Evolutionary conservation across 2,329 filamentous ascomycete genomes (phyloP), one percentile per base, ranked within the genome.

Genomic region (Talaromyces sp.): DNA sequence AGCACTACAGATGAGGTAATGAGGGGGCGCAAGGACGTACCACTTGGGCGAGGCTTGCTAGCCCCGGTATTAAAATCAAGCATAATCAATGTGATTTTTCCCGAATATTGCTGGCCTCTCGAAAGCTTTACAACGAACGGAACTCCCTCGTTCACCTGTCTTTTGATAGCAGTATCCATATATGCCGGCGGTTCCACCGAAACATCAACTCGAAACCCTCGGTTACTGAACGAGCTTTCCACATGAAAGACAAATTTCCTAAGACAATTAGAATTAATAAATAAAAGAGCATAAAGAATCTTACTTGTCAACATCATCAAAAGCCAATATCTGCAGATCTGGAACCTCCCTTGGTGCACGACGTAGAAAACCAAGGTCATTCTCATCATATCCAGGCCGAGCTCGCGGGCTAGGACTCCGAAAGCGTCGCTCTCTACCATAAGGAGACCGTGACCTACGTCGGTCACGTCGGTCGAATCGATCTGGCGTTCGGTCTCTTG

Each of bases 131-230:
- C 87, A 14, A 97, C 90, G 8, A 90, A 94, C 57, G 91, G 84
- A 1, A 97, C 94, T 18, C 95, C 94, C 74, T 98, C 93, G 10
- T 93, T 79, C 42, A 96, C 90, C 72, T 96, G 92, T 58, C 90
- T 85, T 67, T 91, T 88, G 58, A 97, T 86, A n/a, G 96, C 87
- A 5, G 89, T 85, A 40, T 89, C 86, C 64, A 93, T 87, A 18
- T 90, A 85, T 53, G 96, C 86, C 27, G 90, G 87, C 33, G 91
- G 87, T 53, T 97, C 81, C 67, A 90, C 89, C 76, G 96, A 88
- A 23, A 92, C 87, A 68, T 96, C 90, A 14, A 89, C 88, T 63
- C 85, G 88, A 42, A 98, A 80, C 2, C 87, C 87, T 60, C 88
- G 87, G 36, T 84, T 82, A 62, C 85, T 82, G 73, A 98, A 96